Percentiles rank a stretch among this genome's conserved stretches.
Evolutionary conservation across 225 moss, liverwort and hornwort species (phyloP).

Genomic region (Physcomitrellopsis africana): DNA sequence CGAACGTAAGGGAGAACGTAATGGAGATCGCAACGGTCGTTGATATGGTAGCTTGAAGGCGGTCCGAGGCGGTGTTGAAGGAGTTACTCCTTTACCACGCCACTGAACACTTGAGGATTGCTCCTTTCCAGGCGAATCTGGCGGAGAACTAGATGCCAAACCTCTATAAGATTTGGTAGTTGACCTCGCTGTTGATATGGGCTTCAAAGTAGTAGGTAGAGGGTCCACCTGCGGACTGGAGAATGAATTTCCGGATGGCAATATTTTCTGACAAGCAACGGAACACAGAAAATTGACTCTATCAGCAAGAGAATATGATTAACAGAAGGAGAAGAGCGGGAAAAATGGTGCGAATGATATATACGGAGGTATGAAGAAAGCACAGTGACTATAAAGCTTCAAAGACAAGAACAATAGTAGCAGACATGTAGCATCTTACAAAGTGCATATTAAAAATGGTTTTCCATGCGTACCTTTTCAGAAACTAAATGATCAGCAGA

Average conservation of each 20-base stretch:
- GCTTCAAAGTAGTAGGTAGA: slow-evolving; percentile 27
- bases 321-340: background rate
- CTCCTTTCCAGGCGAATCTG: slow-evolving; percentile 34
- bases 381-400: background rate
- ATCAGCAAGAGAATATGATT: background rate
- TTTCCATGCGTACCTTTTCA: slow-evolving; percentile 30
- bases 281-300: slow-evolving; percentile 5
- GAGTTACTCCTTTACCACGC: slow-evolving; percentile 37
- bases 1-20: slow-evolving; percentile 37
- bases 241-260: slow-evolving; percentile 20
- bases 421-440: background rate
- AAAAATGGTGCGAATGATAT: background rate
- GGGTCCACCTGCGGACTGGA: slow-evolving; percentile 28
- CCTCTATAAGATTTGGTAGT: slow-evolving; percentile 28
- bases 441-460: background rate
- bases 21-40: slow-evolving; percentile 33
- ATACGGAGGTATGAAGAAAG: background rate
- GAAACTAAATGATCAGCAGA: slow-evolving; percentile 18
- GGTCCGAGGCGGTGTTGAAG: slow-evolving; percentile 32
- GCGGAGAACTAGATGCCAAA: slow-evolving; percentile 34
- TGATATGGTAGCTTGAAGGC: slow-evolving; percentile 37
- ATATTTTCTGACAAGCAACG: slow-evolving; percentile 28
- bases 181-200: slow-evolving; percentile 35
- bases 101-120: slow-evolving; percentile 26
- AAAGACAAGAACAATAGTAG: background rate